These are phyloP conservation scores for Hirschioporus abietinus DNA, from an alignment of 768 basidiomycete species.

Conservation along the genomic window DNA sequence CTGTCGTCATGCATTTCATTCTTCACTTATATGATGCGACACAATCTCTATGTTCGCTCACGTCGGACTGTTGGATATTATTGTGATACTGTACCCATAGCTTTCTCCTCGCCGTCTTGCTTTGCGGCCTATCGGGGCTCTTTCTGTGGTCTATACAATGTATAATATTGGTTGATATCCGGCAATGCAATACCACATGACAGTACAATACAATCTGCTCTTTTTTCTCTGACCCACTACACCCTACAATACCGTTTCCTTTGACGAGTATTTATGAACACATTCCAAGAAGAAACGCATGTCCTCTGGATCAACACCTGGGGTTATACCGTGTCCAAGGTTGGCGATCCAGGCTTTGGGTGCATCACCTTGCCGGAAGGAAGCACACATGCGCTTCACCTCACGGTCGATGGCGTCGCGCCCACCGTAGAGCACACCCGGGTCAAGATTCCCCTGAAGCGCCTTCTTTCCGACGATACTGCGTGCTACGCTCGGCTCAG, in stretches of 20 bases:
- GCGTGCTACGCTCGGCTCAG: slow-evolving; percentile 71
- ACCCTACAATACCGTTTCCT: background rate
- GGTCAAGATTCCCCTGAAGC: slow-evolving; percentile 94
- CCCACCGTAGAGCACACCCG: slow-evolving; percentile 80
- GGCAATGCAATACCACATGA: background rate
- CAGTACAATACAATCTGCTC: background rate
- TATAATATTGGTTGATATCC: background rate
- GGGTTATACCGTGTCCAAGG: slow-evolving; percentile 95
- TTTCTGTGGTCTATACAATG: background rate
- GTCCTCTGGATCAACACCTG: slow-evolving; percentile 91
- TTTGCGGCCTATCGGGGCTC: background rate
- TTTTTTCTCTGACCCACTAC: too few species aligned
- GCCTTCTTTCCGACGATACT: slow-evolving; percentile 54
- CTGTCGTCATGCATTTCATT: background rate
- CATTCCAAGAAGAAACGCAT: slow-evolving; percentile 89
- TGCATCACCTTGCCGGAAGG: slow-evolving; percentile 58
- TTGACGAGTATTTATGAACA: slow-evolving; percentile 71
- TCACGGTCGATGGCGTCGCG: slow-evolving; percentile 78
- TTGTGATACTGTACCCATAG: background rate
- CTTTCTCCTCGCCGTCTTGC: background rate
- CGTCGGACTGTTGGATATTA: slow-evolving; percentile 1
- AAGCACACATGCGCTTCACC: slow-evolving; percentile 75
- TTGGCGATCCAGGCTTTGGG: slow-evolving; percentile 91
- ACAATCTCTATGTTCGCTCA: background rate
- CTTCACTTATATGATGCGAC: background rate